Evolutionary conservation across 305 asterid genomes (phyloP).

Genomic region (Petunia hybrid): DNA sequence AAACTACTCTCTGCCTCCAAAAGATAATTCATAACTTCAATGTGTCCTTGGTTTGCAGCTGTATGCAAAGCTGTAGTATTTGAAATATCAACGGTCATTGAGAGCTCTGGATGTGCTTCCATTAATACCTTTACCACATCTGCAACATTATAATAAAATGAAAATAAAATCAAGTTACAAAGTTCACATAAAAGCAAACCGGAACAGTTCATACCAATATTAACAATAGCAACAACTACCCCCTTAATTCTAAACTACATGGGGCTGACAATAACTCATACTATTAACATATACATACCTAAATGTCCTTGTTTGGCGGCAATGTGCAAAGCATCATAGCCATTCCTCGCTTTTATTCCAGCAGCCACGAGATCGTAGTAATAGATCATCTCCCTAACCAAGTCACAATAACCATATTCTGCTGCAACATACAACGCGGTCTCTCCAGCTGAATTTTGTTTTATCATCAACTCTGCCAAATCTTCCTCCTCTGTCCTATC

Average conservation of each 20-base stretch:
- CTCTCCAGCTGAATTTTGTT: conserved; percentile 49
- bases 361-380: conserved; percentile 47
- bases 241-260: neutral
- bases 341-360: conserved; percentile 50
- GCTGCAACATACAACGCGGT: conserved; percentile 50
- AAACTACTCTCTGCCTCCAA: conserved; percentile 44
- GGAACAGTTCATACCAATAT: neutral
- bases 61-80: conserved; percentile 49
- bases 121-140: conserved; percentile 41
- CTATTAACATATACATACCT: conserved; percentile 39
- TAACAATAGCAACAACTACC: neutral
- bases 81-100: conserved; percentile 44
- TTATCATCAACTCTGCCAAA: conserved; percentile 38
- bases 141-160: conserved; percentile 27
- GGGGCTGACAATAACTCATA: neutral
- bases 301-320: conserved; percentile 59
- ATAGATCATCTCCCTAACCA: conserved; percentile 44
- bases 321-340: conserved; percentile 52
- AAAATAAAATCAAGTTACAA: neutral
- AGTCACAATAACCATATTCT: conserved; percentile 45
- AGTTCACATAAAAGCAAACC: neutral
- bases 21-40: conserved; percentile 39
- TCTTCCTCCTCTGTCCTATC: conserved; percentile 36
- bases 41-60: conserved; percentile 46
- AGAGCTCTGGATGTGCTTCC: conserved; percentile 47